phyloP scores from a whole-genome alignment of 345 rosid species.

The Anastatica hierochuntica region DNA sequence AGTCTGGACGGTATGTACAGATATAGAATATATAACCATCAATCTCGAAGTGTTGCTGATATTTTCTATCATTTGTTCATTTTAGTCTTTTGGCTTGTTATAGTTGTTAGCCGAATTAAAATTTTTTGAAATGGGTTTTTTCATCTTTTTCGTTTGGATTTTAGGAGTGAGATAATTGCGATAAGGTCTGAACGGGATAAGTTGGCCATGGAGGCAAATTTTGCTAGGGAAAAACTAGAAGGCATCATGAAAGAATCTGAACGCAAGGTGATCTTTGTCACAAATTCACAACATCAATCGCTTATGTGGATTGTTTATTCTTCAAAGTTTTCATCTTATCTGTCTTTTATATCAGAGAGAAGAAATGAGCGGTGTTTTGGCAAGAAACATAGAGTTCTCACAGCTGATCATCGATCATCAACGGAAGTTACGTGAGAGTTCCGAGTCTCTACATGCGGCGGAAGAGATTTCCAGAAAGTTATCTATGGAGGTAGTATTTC shows the following conservation, averaged over 20 bases:
- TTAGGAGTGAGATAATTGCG: conserved; percentile 60
- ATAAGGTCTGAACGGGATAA: conserved; percentile 73
- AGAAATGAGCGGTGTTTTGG: conserved; percentile 49
- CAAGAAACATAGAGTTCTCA: conserved; percentile 85
- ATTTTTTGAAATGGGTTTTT: no score
- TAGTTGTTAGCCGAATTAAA: neutral
- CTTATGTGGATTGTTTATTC: conserved; percentile 5
- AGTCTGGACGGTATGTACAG: neutral
- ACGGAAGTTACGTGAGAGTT: conserved; percentile 67
- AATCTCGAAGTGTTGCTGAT: neutral
- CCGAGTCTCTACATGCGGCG: conserved; percentile 55
- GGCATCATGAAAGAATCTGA: conserved; percentile 66
- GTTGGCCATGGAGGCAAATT: conserved; percentile 59
- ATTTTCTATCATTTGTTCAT: neutral
- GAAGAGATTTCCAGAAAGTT: conserved; percentile 77
- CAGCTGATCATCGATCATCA: conserved; percentile 74
- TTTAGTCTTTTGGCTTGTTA: neutral
- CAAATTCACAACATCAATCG: neutral
- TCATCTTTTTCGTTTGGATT: conserved; percentile 5
- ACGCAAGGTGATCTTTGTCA: conserved; percentile 46
- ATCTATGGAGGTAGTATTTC: conserved; percentile 58
- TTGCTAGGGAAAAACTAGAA: conserved; percentile 66
- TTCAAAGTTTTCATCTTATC: conserved; percentile 10
- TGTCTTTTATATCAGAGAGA: conserved; percentile 42
- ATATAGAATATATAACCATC: neutral